Evolutionary conservation across 805 yeast species (phyloP), one percentile per base, ranked within the genome.

Genomic region (Wickerhamomyces subpelliculosus): DNA sequence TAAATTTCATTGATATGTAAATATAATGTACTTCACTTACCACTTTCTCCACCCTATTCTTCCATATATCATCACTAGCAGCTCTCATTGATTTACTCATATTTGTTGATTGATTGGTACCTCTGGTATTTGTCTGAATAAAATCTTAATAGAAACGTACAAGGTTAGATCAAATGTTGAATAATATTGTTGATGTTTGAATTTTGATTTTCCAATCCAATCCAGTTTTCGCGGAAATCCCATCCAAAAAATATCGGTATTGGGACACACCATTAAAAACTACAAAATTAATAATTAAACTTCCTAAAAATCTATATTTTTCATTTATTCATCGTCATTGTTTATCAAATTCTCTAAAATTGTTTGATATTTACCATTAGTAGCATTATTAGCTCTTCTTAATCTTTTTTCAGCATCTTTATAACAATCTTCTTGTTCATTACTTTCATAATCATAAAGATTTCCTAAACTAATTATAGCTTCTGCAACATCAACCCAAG

Each of bases 41-140:
- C 42, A 90, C 80, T 60, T 90, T 90, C 50, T 87, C 96, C 30
- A 83, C 84, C 48, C 75, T 75, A 54, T 77, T 81, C 61, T 85
- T 87, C 96, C 97, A 90, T 34, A 88, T 77, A 40, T 89, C 97
- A 42, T 90, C 97, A 24, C 94, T 90, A 16, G 76, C 65, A 14
- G 67, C 61, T 43, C 66, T 67, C 27, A 62, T 55, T 18, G 70
- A 53, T 43, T 66, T 70, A 27, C 72, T 60, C 65, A 61, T 60
- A 8, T 27, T 42, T 29, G 8, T 7, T 21, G 23, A 21, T 21
- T 24, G 19, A 5, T 16, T 27, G 30, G 7, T 27, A 5, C 11
- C 7, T 7, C 7, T 12, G 7, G 23, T 21, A n/a, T n/a, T n/a
- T n/a, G n/a, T n/a, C n/a, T n/a, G n/a, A n/a, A n/a, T n/a, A n/a